Conservation (phyloP, 257 asterid genomes). For the Ophiorrhiza pumila region DNA sequence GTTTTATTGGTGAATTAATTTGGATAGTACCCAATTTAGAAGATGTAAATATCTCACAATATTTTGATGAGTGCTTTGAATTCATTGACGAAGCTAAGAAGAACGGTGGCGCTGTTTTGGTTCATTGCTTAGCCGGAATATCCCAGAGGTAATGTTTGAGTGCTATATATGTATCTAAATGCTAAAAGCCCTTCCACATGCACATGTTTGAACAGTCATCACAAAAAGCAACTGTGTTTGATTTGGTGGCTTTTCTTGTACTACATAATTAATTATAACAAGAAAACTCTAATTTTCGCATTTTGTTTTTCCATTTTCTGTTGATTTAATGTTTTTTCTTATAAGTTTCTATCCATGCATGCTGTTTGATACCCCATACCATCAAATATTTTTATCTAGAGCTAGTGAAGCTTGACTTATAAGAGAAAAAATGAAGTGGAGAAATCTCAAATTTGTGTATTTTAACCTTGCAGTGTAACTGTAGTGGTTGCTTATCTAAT, state of each 20-base stretch:
- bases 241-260: too few species aligned
- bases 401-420: not conserved
- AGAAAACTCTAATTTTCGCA: not conserved
- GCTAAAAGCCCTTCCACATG: not conserved
- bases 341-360: not conserved
- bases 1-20: slow-evolving; percentile 27
- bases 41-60: slow-evolving; percentile 43
- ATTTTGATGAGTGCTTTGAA: slow-evolving; percentile 67
- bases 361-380: not conserved
- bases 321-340: not conserved
- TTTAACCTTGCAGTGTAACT: slow-evolving; percentile 59
- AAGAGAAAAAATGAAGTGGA: not conserved
- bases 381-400: too few species aligned
- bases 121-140: slow-evolving; percentile 86
- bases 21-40: slow-evolving; percentile 65
- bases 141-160: slow-evolving; percentile 63
- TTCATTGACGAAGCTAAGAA: slow-evolving; percentile 77
- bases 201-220: too few species aligned
- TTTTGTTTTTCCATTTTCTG: not conserved
- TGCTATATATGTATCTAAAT: not conserved
- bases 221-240: not conserved
- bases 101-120: slow-evolving; percentile 64
- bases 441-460: slow-evolving; percentile 11
- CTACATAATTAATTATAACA: too few species aligned
- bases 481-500: slow-evolving; percentile 69